Base-by-base conservation (phyloP, 2,329 filamentous ascomycete species). In the Alternaria ethzedia region DNA sequence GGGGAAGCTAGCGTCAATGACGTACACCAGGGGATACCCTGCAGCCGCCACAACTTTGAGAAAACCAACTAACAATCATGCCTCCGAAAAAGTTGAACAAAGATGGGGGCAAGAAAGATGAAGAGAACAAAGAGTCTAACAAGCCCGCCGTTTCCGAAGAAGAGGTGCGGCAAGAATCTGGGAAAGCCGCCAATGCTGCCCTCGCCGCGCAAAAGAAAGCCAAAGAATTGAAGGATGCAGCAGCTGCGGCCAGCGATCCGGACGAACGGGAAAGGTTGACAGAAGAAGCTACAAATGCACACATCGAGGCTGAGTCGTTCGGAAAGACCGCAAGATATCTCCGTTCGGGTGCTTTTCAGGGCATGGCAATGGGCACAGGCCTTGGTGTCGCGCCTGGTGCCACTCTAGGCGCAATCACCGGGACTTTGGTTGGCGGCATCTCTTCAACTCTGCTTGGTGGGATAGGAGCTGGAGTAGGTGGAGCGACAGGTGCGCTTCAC, bases 311-410 rank as follows among this genome's bases (percentile, higher is more conserved):
- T 5, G 69, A 72, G 45, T 72, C 70, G 1, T 66, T 73, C 12
- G 70, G 70, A 12, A 73, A 73, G 44, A 72, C 70, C n/a, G 70
- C 70, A 55, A 70, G 67, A 15, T 73, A 73, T 57, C 58, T 72
- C 17, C 69, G 68, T 23, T 73, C 70, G 11, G 70, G 70, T 4
- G 60, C 70, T 0, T 73, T 72, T 25, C 70, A 73, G 21, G 70
- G 70, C n/a, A 67, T 70, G 66, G 68, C 69, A 8, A 63, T 69
- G 21, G 70, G 70, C 11, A 66, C 70, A 15, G 70, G 70, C 10
- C 60, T 73, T 15, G 70, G 70, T 23, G 65, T 70, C 8, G 69
- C 68, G 4, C 69, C 70, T 3, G 70, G 69, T 12, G 70, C 66
- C 6, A 65, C 66, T 3, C 36, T 73, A 10, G 70, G 70, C 32